phyloP scores from a whole-genome alignment of 768 basidiomycete genomes.

The Trametopsis cervina region DNA sequence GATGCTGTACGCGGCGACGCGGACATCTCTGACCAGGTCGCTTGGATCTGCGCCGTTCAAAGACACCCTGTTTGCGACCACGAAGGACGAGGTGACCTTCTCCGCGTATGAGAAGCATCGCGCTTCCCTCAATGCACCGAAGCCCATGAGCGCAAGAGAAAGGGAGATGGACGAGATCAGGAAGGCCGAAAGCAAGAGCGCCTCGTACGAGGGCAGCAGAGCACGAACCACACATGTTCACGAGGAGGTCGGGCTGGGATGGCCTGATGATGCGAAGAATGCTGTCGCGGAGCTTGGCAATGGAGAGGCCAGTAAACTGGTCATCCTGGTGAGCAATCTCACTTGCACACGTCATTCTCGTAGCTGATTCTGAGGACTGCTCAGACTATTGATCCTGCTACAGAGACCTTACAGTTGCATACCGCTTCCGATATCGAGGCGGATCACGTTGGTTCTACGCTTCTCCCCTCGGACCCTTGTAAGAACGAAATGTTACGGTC shows the following conservation, averaged over 20 bases:
- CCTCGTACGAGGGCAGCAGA: constrained; percentile 51
- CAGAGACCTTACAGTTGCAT: constrained; percentile 50
- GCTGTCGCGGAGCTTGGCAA: constrained; percentile 55
- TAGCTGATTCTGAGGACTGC: not conserved
- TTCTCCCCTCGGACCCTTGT: constrained; percentile 59
- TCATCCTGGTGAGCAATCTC: constrained; percentile 47
- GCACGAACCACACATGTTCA: constrained; percentile 51
- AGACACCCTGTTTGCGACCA: constrained; percentile 73
- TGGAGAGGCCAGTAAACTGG: constrained; percentile 42
- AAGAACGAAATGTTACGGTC: constrained; percentile 1
- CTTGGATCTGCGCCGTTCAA: constrained; percentile 69
- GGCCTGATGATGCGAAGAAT: constrained; percentile 58
- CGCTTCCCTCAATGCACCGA: constrained; percentile 63
- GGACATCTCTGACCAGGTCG: constrained; percentile 59
- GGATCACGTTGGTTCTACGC: constrained; percentile 35
- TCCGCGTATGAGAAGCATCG: constrained; percentile 70
- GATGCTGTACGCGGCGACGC: constrained; percentile 88
- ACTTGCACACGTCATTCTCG: not conserved
- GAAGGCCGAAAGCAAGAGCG: constrained; percentile 53
- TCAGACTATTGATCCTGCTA: constrained; percentile 60
- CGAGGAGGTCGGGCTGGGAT: constrained; percentile 54
- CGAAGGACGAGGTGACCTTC: constrained; percentile 57
- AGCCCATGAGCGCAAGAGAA: constrained; percentile 79
- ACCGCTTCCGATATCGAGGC: constrained; percentile 34
- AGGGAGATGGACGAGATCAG: constrained; percentile 74